Percentiles rank a stretch among this genome's conserved stretches.
phyloP scores from a whole-genome alignment of 108 stramenopile genomes.

The Hondaea fermentalgiana region DNA sequence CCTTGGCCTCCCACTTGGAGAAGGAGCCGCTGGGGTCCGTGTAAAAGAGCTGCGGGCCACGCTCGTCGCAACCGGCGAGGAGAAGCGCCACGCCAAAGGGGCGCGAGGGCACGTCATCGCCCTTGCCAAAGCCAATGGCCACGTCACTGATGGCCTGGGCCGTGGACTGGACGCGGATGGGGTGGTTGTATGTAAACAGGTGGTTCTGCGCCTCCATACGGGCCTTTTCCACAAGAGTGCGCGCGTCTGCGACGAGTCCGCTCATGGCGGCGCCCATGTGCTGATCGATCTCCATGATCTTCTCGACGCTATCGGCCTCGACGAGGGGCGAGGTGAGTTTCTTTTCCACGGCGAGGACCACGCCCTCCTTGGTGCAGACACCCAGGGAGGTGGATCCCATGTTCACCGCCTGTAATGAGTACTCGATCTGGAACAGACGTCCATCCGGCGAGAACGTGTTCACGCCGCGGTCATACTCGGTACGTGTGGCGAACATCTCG shows the following conservation, averaged over 20 bases:
- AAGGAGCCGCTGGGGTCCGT: conserved; percentile 95
- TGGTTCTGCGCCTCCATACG: conserved; percentile 99
- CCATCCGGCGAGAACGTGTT: conserved; percentile 99
- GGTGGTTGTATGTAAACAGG: conserved; percentile 92
- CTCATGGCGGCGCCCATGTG: conserved; percentile 97
- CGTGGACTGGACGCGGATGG: conserved; percentile 92
- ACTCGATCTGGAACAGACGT: conserved; percentile 97
- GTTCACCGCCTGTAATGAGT: conserved; percentile 69
- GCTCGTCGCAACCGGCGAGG: conserved; percentile 83
- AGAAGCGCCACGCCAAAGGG: conserved; percentile 98
- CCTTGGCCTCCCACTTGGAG: conserved; percentile 96
- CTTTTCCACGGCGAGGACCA: conserved; percentile 95
- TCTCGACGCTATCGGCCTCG: conserved; percentile 77
- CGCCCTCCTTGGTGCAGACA: conserved; percentile 82
- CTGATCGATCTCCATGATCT: conserved; percentile 91
- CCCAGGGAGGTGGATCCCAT: conserved; percentile 96
- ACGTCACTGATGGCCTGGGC: conserved; percentile 97
- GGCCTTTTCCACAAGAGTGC: conserved; percentile 96
- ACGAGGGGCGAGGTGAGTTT: conserved; percentile 81
- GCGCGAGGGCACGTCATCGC: conserved; percentile 70
- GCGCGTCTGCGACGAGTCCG: conserved; percentile 90
- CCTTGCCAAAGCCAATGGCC: conserved; percentile 94
- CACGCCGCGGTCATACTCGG: conserved; percentile 98
- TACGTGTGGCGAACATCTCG: conserved; percentile 79
- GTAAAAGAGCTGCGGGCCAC: conserved; percentile 93